Evolutionary conservation across 148 eudicot genomes (phyloP).

Genomic region (Spergularia bocconei): DNA sequence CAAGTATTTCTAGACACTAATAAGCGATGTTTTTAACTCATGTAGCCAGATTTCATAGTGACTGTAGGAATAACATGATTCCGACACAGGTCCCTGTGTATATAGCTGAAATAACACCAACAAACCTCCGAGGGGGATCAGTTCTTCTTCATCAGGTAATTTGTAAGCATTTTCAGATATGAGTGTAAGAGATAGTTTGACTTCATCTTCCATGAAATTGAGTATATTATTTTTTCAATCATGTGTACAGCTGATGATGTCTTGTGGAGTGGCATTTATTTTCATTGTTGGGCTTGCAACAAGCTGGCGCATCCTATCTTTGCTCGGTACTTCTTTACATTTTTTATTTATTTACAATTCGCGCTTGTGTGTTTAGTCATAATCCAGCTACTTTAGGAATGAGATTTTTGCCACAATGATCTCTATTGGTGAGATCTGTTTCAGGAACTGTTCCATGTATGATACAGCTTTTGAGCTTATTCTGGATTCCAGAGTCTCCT

Average conservation of each 20-base stretch:
- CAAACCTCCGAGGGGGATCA: slow-evolving; percentile 49
- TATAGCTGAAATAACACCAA: slow-evolving; percentile 62
- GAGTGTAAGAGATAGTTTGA: background rate
- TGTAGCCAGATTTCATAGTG: background rate
- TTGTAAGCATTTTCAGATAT: background rate
- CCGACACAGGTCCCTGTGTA: slow-evolving; percentile 44
- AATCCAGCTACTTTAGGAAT: background rate
- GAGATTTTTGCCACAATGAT: background rate
- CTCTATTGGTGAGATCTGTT: background rate
- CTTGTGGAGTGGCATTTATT: slow-evolving; percentile 33
- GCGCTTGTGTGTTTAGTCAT: background rate
- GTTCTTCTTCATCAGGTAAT: slow-evolving; percentile 35
- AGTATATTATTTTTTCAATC: slow-evolving; percentile 1
- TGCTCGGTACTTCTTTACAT: slow-evolving; percentile 29
- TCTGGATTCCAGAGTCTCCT: slow-evolving; percentile 59
- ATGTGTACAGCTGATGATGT: slow-evolving; percentile 24
- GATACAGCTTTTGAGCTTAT: slow-evolving; percentile 41
- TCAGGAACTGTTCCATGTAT: slow-evolving; percentile 48
- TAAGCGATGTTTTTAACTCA: too few species aligned
- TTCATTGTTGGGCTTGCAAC: slow-evolving; percentile 34
- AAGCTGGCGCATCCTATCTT: slow-evolving; percentile 43
- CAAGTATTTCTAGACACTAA: too few species aligned
- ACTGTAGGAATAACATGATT: background rate
- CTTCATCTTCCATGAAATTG: background rate
- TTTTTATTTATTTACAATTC: background rate